Evolutionary conservation across 768 basidiomycete species (phyloP), one percentile per base, ranked within the genome.

Genomic region (Pleurotus sapidus): DNA sequence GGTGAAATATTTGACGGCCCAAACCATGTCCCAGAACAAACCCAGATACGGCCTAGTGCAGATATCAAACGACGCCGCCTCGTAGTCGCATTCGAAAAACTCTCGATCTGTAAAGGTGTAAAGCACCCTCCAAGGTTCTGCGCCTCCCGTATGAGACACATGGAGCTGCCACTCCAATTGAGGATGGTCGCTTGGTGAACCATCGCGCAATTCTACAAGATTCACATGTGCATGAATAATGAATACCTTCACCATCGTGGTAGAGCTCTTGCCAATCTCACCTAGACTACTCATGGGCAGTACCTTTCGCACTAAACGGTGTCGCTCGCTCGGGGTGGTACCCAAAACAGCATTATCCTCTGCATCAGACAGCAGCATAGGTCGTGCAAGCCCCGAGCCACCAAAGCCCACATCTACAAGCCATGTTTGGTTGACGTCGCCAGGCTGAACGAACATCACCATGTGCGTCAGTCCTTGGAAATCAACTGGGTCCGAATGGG

Each of bases 361-460:
- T 5, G 48, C 59, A 46, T 67, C 62, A 1, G 68, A 64, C n/a
- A 73, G 63, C 1, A 69, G 60, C 27, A 73, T 66, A 3, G 71
- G 72, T 27, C 65, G 42, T 9, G 63, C 63, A n/a, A 68, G 62
- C 1, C 62, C 59, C 7, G 60, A 42, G 6, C 64, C 59, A 3
- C 72, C 71, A 55, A 70, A 70, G 9, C 72, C 71, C 5, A 66
- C 70, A 58, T 73, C 71, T 12, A 70, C 67, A 8, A 72, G 18
- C 51, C 67, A 74, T 0, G 71, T 72, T 53, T 63, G 54, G 50
- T 67, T 69, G 40, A 60, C 65, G 18, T 54, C 51, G 17, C 59
- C 62, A 1, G 71, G 72, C 45, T 74, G 72, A 3, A 70, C 70
- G 39, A 74, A 68, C 9, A 71, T 48, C 20, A 71, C 59, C 58